Base-by-base conservation (phyloP, 306 rosid genomes). In the Oemleria cerasiformis region DNA sequence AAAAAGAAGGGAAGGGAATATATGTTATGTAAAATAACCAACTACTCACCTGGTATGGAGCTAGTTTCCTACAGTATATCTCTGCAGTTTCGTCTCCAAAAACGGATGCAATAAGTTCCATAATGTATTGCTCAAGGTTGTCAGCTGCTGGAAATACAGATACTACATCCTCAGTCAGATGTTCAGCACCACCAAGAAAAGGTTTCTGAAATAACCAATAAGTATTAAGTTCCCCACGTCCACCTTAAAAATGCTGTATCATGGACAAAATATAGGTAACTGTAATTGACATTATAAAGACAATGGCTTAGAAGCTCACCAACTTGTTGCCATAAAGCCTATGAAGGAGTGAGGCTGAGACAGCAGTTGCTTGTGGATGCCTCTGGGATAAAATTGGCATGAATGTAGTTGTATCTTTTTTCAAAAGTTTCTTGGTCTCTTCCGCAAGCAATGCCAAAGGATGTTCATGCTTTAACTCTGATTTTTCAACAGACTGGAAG, bases 101-200 rank as follows among this genome's bases (percentile, higher is more conserved):
- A n/a, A 58, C 80, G 41, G 97, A 91, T 59, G 70, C 71, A 64
- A 94, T 88, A 78, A 89, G 90, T 62, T 84, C 85, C 85, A 89
- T 69, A 81, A 91, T 79, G 77, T 82, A 87, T 72, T 91, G 96
- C 84, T 94, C 99, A 43, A 94, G 97, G 81, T 84, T 82, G 71
- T 94, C 96, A 72, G 99, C 97, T 60, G 90, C 97, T 7, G 97
- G 99, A 73, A 91, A 94, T 51, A 94, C 97, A 51, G 97, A 87
- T 68, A 94, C 88, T 73, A 85, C 96, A 81, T 94, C 99, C 88
- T 91, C 96, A 0, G 87, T 83, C 75, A 94, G 85, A 82, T 94
- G 99, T 73, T 94, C 99, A 60, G 94, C 91, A 70, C 82, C 75
- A 65, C 88, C 96, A 68, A 89, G 82, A 79, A 91, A 94, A 59